Evolutionary conservation across 208 protist genomes (phyloP), one percentile per base, ranked within the genome.

Genomic region (Trypanosoma melophagium): DNA sequence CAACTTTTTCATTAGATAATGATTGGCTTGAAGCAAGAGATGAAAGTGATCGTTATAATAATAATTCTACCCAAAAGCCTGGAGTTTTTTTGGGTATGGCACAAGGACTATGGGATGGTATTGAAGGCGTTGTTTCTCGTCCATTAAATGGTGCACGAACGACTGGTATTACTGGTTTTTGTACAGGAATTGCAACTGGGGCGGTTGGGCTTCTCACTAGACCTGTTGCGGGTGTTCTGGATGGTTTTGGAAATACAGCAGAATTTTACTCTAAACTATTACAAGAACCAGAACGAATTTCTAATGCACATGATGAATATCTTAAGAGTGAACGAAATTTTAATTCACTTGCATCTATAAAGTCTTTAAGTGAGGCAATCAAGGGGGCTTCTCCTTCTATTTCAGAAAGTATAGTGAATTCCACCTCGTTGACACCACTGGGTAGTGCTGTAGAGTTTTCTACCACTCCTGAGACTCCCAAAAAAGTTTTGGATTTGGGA

Each of bases 241-340:
- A 83, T 49, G 81, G 79, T 14, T 74, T 95, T 28, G 74, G 82
- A 42, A 75, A 74, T 38, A 83, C 81, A 0, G 82, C 78, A 12
- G 84, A 92, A 62, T 89, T 86, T 64, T 84, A 82, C 70, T 61
- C 85, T 7, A 52, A 68, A 28, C 28, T 67, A n/a, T 42, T 82
- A 19, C 69, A 69, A n/a, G 75, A 61, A 50, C 31, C 25, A 5
- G 47, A 56, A 21, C 14, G 17, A 35, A 60, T 65, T 21, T 53
- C 50, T 16, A 54, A 49, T 14, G 59, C 60, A 9, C 59, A 70
- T 41, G 1, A 38, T 7, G 24, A 21, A 14, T 73, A 77, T 38
- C 7, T 77, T 0, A 5, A 61, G 7, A 67, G 60, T 58, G 53
- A 49, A n/a, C 72, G 66, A 5, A 77, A 77, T 38, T 77, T 71